Conservation (phyloP, 768 basidiomycete genomes). For the Dictyophora rubrovolvata region DNA sequence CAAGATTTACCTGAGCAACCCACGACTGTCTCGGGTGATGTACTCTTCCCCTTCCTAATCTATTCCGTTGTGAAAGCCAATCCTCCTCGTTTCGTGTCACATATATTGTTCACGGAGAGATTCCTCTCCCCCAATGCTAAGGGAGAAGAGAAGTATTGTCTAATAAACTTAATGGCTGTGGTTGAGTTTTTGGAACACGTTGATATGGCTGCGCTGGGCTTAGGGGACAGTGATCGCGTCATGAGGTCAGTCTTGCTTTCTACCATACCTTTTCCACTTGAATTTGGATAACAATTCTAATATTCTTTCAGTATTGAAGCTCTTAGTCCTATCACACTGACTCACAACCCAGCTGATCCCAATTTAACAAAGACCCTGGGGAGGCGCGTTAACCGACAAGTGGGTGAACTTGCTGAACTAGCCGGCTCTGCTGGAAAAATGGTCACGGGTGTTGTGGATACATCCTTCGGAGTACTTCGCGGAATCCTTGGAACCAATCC, state of each 20-base stretch:
- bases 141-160: slow-evolving; percentile 86
- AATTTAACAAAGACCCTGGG: slow-evolving; percentile 47
- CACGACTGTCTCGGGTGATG: slow-evolving; percentile 65
- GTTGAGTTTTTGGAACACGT: slow-evolving; percentile 95
- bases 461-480: slow-evolving; percentile 79
- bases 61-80: slow-evolving; percentile 91
- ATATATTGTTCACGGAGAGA: slow-evolving; percentile 38
- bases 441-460: slow-evolving; percentile 78
- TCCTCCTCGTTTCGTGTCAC: slow-evolving; percentile 70
- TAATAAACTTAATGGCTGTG: slow-evolving; percentile 91
- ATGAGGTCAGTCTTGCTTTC: slow-evolving; percentile 38
- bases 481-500: slow-evolving; percentile 46
- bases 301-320: slow-evolving; percentile 51
- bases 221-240: slow-evolving; percentile 49
- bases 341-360: slow-evolving; percentile 40
- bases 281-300: not conserved
- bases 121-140: slow-evolving; percentile 54
- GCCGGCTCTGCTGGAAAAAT: slow-evolving; percentile 71
- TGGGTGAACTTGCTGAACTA: slow-evolving; percentile 55
- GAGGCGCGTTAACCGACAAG: slow-evolving; percentile 68
- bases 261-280: not conserved
- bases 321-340: slow-evolving; percentile 70
- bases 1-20: not conserved
- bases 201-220: slow-evolving; percentile 61
- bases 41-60: slow-evolving; percentile 88